phyloP scores from a whole-genome alignment of 352 stramenopile species.

The Plasmopara halstedii region DNA sequence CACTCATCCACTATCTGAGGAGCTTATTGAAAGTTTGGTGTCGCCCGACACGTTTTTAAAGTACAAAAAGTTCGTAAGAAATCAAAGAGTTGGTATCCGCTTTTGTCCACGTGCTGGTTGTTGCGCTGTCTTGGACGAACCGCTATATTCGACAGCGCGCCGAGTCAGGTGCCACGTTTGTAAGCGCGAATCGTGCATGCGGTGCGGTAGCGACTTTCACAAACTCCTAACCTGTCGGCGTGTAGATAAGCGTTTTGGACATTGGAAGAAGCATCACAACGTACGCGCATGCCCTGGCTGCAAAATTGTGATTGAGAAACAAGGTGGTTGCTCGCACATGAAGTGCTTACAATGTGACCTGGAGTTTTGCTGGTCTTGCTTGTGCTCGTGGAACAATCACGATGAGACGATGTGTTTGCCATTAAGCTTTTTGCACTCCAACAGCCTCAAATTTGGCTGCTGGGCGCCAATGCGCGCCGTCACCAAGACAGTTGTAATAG shows the following conservation, averaged over 20 bases:
- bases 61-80: constrained; percentile 57
- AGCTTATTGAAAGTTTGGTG: constrained; percentile 48
- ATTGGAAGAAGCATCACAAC: constrained; percentile 65
- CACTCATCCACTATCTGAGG: constrained; percentile 32
- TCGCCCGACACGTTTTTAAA: constrained; percentile 42
- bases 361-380: constrained; percentile 79
- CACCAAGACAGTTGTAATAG: constrained; percentile 60
- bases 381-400: constrained; percentile 60
- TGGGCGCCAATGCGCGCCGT: constrained; percentile 57
- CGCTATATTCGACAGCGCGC: constrained; percentile 33
- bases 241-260: constrained; percentile 54
- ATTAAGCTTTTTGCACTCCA: constrained; percentile 59
- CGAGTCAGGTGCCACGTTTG: constrained; percentile 41
- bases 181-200: constrained; percentile 57
- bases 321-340: constrained; percentile 81
- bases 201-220: constrained; percentile 54
- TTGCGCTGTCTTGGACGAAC: constrained; percentile 50
- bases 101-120: constrained; percentile 67
- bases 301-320: constrained; percentile 72
- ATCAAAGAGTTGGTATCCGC: constrained; percentile 55
- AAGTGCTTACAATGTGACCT: constrained; percentile 79
- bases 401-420: constrained; percentile 68
- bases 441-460: constrained; percentile 52
- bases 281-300: constrained; percentile 65
- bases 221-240: constrained; percentile 42